Conservation (phyloP, 2,329 filamentous ascomycete species). For the Sporothrix protearum region DNA sequence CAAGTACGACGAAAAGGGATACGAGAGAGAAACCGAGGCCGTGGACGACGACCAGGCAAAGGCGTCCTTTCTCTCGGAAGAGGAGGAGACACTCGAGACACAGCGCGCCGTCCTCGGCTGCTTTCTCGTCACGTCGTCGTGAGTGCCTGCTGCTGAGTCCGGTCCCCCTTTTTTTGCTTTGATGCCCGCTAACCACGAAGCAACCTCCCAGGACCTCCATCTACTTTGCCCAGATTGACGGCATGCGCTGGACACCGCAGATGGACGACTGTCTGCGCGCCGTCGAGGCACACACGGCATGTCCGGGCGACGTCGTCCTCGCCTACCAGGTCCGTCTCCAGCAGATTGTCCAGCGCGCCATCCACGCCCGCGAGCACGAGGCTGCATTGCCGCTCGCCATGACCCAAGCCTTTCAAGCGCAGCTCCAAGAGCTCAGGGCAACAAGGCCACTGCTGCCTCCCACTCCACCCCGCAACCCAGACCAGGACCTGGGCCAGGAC, state of each 20-base stretch:
- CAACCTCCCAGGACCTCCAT: neutral
- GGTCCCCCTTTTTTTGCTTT: neutral
- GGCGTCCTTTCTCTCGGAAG: slow-evolving; percentile 6
- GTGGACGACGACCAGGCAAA: slow-evolving; percentile 21
- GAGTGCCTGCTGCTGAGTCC: neutral
- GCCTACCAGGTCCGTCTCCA: slow-evolving; percentile 41
- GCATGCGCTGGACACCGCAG: slow-evolving; percentile 54
- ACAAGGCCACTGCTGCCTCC: neutral
- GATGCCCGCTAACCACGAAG: neutral
- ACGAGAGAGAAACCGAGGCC: neutral
- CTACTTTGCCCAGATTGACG: slow-evolving; percentile 46
- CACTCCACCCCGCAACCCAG: neutral
- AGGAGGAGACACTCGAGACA: slow-evolving; percentile 45
- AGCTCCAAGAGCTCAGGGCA: neutral
- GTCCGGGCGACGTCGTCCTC: slow-evolving; percentile 48
- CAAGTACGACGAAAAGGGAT: neutral
- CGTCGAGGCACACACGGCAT: slow-evolving; percentile 45
- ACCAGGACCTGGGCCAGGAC: neutral
- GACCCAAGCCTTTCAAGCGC: neutral
- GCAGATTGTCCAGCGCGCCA: slow-evolving; percentile 38
- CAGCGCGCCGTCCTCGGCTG: slow-evolving; percentile 47
- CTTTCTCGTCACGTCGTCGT: slow-evolving; percentile 42
- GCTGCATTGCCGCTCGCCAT: neutral
- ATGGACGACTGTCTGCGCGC: slow-evolving; percentile 54
- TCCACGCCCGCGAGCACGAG: neutral